phyloP scores from a whole-genome alignment of 1,284 basidiomycete species.

The Puccinia triticina region DNA sequence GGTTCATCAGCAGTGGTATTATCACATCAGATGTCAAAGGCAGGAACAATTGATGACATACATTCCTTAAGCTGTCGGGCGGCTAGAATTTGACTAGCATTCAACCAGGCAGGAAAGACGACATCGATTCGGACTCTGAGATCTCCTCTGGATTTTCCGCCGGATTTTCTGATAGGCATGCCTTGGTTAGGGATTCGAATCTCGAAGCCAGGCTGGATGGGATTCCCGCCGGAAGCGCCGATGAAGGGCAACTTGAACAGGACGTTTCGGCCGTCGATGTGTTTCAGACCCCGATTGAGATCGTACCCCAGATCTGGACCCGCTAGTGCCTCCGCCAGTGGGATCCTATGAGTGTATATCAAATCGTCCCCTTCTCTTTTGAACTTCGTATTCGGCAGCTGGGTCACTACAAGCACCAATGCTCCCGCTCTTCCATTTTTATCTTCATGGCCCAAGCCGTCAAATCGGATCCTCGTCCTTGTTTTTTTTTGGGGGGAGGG shows the following conservation, averaged over 20 bases:
- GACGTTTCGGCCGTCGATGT: slow-evolving; percentile 77
- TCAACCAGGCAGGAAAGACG: slow-evolving; percentile 76
- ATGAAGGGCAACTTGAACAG: slow-evolving; percentile 69
- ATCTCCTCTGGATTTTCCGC: slow-evolving; percentile 71
- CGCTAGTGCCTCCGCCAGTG: slow-evolving; percentile 81
- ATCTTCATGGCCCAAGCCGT: slow-evolving; percentile 79
- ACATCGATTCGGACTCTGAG: slow-evolving; percentile 80
- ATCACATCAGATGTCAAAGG: no score
- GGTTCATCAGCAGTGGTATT: no score
- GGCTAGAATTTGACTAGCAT: slow-evolving; percentile 75
- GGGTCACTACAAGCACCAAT: slow-evolving; percentile 77
- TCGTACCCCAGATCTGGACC: slow-evolving; percentile 56
- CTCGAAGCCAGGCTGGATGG: slow-evolving; percentile 76
- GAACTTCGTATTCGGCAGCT: slow-evolving; percentile 79
- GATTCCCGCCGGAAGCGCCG: slow-evolving; percentile 55
- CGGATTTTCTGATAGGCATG: slow-evolving; percentile 81
- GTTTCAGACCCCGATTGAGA: slow-evolving; percentile 67
- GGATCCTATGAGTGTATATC: slow-evolving; percentile 67
- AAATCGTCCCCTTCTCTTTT: slow-evolving; percentile 80
- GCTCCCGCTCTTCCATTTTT: slow-evolving; percentile 75
- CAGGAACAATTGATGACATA: neutral
- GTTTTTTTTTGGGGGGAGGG: neutral
- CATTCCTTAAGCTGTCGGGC: slow-evolving; percentile 60
- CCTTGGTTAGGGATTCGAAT: slow-evolving; percentile 75
- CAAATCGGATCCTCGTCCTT: slow-evolving; percentile 89